Evolutionary conservation across 1,284 basidiomycete genomes (phyloP).

Genomic region (Austroboletus niveus): DNA sequence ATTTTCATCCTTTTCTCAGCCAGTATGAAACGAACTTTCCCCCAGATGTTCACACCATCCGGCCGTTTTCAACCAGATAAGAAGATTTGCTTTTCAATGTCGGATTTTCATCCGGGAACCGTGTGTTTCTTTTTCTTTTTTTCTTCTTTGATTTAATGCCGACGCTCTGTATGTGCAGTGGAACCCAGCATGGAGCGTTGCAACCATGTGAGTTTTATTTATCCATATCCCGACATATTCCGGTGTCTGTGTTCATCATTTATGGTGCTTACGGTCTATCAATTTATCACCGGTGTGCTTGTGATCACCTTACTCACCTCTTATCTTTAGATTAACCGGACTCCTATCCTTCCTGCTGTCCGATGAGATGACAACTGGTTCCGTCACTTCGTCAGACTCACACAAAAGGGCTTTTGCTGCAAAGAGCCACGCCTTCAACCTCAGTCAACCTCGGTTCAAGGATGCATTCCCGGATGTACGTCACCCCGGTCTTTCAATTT

Average conservation of each 20-base stretch:
- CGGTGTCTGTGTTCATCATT: slow-evolving; percentile 10
- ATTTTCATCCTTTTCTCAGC: not conserved
- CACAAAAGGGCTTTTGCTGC: slow-evolving; percentile 79
- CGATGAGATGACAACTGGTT: slow-evolving; percentile 96
- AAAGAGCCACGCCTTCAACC: slow-evolving; percentile 84
- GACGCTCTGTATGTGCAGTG: slow-evolving; percentile 45
- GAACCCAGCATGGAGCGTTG: slow-evolving; percentile 93
- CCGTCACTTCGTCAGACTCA: slow-evolving; percentile 75
- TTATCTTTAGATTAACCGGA: slow-evolving; percentile 76
- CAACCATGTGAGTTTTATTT: slow-evolving; percentile 70
- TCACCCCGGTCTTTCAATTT: slow-evolving; percentile 16
- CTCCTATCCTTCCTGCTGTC: slow-evolving; percentile 94
- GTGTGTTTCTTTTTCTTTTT: slow-evolving; percentile 47
- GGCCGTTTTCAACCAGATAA: slow-evolving; percentile 91
- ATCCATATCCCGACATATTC: slow-evolving; percentile 3
- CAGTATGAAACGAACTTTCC: slow-evolving; percentile 11
- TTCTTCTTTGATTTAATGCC: not conserved
- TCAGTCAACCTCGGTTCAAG: slow-evolving; percentile 75
- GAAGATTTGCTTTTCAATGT: slow-evolving; percentile 97
- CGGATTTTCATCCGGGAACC: slow-evolving; percentile 87
- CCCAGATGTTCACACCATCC: slow-evolving; percentile 88
- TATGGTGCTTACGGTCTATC: slow-evolving; percentile 15
- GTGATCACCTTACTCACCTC: slow-evolving; percentile 8
- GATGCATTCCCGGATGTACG: slow-evolving; percentile 85
- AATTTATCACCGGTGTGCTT: slow-evolving; percentile 10